Percentiles rank a stretch among this genome's conserved stretches.
Evolutionary conservation across 2,329 filamentous ascomycete genomes (phyloP).

Genomic region (Aspergillus quadricinctus): DNA sequence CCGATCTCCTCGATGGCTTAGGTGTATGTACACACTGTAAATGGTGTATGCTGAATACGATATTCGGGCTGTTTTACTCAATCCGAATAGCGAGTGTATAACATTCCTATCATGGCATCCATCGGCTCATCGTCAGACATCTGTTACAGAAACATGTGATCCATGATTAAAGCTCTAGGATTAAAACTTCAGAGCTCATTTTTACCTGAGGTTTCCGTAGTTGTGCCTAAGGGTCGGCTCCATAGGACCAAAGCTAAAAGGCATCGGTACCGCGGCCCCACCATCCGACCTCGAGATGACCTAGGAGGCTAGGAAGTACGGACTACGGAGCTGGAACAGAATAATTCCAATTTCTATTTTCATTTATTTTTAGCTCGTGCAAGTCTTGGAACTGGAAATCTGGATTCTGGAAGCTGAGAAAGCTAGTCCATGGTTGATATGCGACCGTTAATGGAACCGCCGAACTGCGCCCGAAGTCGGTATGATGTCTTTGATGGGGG

Average conservation of each 20-base stretch:
- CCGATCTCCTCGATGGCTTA: background rate
- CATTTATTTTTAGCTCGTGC: background rate
- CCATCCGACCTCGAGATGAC: conserved; percentile 22
- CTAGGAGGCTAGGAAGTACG: background rate
- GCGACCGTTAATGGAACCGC: background rate
- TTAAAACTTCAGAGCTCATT: background rate
- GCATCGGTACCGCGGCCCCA: conserved; percentile 23
- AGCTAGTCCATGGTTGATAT: background rate
- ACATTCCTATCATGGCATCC: background rate
- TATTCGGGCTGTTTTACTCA: background rate
- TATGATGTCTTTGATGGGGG: background rate
- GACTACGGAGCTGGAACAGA: background rate
- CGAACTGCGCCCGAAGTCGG: background rate
- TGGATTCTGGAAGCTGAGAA: too few species aligned
- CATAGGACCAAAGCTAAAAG: conserved; percentile 1
- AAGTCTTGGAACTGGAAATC: background rate
- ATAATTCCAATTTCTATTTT: background rate
- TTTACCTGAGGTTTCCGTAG: background rate
- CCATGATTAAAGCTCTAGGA: background rate
- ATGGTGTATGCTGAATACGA: background rate
- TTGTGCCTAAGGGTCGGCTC: background rate
- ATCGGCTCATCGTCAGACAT: background rate
- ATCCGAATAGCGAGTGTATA: background rate
- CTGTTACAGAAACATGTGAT: background rate
- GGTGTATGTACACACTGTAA: background rate